These are phyloP conservation scores for Russula vinacea DNA, from an alignment of 768 basidiomycete species.

Conservation along the genomic window DNA sequence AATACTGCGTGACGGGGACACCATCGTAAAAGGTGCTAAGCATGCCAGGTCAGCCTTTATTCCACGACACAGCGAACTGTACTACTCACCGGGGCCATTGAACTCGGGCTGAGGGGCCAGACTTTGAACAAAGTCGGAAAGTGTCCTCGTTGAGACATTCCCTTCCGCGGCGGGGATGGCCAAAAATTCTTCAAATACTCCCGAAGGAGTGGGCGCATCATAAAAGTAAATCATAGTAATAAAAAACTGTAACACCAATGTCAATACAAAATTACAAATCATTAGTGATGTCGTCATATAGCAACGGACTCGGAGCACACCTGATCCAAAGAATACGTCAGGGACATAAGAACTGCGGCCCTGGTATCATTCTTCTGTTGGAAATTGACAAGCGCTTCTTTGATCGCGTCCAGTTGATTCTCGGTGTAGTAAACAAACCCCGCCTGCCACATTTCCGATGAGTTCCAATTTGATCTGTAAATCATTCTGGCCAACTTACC, in stretches of 20 bases:
- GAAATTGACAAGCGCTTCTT: background rate
- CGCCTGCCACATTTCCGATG: background rate
- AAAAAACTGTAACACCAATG: background rate
- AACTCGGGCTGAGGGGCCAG: background rate
- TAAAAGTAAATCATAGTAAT: slow-evolving; percentile 21
- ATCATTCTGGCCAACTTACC: background rate
- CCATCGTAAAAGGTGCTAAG: background rate
- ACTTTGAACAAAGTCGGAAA: background rate
- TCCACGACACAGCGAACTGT: background rate
- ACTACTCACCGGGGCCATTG: background rate
- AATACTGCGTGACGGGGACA: slow-evolving; percentile 1
- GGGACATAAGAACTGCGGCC: background rate
- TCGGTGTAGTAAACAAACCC: background rate
- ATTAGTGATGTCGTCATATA: background rate
- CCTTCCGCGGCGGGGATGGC: background rate
- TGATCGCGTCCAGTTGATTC: background rate
- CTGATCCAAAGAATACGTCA: background rate
- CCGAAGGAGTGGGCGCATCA: slow-evolving; percentile 23
- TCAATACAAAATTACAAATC: no score
- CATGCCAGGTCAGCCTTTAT: background rate
- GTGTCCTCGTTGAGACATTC: slow-evolving; percentile 11
- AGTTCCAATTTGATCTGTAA: background rate
- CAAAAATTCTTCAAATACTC: slow-evolving; percentile 30
- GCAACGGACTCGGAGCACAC: background rate
- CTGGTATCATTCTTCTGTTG: slow-evolving; percentile 12